Evolutionary conservation across 768 basidiomycete genomes (phyloP), one percentile per base, ranked within the genome.

Genomic region (Agaricus blazei): DNA sequence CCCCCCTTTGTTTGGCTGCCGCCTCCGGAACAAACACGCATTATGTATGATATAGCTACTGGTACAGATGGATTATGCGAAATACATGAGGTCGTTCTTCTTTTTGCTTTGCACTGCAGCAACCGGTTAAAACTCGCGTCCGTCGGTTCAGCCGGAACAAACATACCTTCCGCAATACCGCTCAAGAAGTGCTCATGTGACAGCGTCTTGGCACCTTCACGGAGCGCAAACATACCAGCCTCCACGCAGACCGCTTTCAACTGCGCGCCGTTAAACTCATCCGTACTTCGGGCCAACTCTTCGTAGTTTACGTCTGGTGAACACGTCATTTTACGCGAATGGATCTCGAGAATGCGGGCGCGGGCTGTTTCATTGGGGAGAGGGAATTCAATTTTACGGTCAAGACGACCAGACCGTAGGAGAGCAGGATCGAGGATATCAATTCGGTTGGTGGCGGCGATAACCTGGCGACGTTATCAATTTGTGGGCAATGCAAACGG

Each of bases 301-400:
- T 96, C 94, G 69, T 87, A 99, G 76, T 98, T 98, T 66, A 99
- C 94, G 59, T 93, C 93, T 4, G 80, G 69, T 29, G 83, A 82
- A 24, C 87, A 84, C 19, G 89, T 81, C 93, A 99, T 94, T 78
- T 99, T 99, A 52, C 97, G 84, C 14, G 93, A 90, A 70, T 98
- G 96, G 52, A 99, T 99, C 67, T 97, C 89, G 41, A 99, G 80
- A 65, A 99, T 98, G 58, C 89, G 87, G 3, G 95, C 94, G 34
- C 97, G 86, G n/a, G 96, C 94, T 9, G 87, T 88, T 70, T 98
- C 96, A 63, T 91, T 95, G 4, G 97, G 97, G 41, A 98, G 75
- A 9, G 96, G 95, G 75, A 98, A 99, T 70, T 99, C 96, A 63
- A 99, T 98, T 76, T 99, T 99, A 59, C 96, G 83, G 70, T 99